phyloP scores from a whole-genome alignment of 2,329 filamentous ascomycete species.

The Pseudogymnoascus sp. region DNA sequence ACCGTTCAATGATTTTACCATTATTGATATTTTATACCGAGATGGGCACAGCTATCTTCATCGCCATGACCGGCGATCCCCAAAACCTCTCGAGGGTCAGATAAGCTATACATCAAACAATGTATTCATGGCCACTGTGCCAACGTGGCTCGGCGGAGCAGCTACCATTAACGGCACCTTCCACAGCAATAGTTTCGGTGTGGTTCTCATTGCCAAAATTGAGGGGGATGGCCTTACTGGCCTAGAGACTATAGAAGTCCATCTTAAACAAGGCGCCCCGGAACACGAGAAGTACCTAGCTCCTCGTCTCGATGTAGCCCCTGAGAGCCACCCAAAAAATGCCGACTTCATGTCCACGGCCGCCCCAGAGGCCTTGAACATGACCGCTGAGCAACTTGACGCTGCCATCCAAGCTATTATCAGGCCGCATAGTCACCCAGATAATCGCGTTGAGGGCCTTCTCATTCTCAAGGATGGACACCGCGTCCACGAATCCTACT shows the following conservation, averaged over 20 bases:
- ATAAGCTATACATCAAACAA: not conserved
- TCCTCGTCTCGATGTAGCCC: not conserved
- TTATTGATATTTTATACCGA: not conserved
- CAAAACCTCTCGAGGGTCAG: not conserved
- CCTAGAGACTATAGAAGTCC: not conserved
- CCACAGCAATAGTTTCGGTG: not conserved
- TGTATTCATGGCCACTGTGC: not conserved
- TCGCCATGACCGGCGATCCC: not conserved
- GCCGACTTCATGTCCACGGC: not conserved
- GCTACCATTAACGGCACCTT: not conserved
- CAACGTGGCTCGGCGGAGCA: not conserved
- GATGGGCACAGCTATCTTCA: not conserved
- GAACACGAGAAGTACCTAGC: not conserved
- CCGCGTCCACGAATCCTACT: not conserved
- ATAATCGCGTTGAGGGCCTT: not conserved
- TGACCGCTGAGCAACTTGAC: not conserved
- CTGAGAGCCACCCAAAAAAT: not conserved
- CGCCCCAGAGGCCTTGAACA: not conserved
- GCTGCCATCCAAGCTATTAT: not conserved
- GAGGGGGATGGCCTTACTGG: not conserved
- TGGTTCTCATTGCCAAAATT: not conserved
- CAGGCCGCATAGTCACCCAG: not conserved
- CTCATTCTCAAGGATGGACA: not conserved
- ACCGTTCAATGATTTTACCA: not conserved
- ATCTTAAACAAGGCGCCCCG: not conserved